Conservation (phyloP, 257 asterid species). For the Leptodermis oblonga region DNA sequence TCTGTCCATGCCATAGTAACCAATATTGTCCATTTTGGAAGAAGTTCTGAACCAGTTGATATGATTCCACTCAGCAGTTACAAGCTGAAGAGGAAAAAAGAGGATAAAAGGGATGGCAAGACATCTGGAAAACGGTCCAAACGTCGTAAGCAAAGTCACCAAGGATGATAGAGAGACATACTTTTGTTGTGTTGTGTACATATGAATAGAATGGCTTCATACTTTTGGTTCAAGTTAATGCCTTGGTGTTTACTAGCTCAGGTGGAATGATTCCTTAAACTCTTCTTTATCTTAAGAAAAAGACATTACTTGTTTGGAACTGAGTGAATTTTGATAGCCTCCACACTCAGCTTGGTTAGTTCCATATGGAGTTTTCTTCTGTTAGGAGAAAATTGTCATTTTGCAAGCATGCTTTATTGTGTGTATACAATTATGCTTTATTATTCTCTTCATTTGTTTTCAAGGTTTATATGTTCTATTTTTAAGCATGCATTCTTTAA, state of each 20-base stretch:
- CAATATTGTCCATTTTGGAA: conserved; percentile 46
- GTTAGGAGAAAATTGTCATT: no score
- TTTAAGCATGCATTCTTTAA: no score
- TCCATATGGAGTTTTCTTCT: no score
- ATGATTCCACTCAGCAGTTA: conserved; percentile 4
- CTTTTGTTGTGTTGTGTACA: neutral
- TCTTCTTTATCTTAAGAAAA: neutral
- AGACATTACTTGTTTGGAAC: neutral
- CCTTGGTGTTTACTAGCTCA: no score
- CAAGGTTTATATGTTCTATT: no score
- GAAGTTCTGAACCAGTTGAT: conserved; percentile 19
- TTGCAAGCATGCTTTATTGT: no score
- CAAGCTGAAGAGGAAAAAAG: neutral
- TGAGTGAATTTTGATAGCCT: no score
- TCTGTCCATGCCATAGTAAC: conserved; percentile 63
- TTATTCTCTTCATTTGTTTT: no score
- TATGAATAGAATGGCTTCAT: neutral
- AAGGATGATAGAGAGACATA: neutral
- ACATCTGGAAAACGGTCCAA: conserved; percentile 17
- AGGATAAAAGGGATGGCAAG: conserved; percentile 1
- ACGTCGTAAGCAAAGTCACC: neutral
- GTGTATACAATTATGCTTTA: no score
- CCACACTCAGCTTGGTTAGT: no score
- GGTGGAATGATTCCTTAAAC: no score
- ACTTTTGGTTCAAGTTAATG: no score